A percentile compares a stretch with the other conserved stretches of the same genome.
Conservation (phyloP, 495 filamentous ascomycete genomes). For the Friedmanniomyces simplex region DNA sequence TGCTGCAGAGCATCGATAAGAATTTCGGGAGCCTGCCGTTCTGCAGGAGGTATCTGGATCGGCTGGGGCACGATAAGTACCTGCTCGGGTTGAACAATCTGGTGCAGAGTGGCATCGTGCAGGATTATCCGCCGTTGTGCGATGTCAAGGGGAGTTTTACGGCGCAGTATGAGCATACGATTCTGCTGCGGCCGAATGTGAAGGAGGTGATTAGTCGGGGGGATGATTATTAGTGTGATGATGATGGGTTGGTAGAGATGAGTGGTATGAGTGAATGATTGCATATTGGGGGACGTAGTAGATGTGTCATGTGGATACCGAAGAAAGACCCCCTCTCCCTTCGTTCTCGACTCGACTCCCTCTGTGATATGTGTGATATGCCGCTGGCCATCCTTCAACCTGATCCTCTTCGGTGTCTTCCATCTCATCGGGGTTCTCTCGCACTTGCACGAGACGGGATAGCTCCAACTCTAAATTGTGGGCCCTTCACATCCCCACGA, state of each 20-base stretch:
- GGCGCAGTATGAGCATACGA: conserved; percentile 90
- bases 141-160: conserved; percentile 95
- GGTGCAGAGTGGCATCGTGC: conserved; percentile 71
- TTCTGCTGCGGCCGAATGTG: conserved; percentile 72
- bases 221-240: conserved; percentile 58
- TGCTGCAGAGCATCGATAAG: conserved; percentile 51
- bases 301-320: too few relatives aligned
- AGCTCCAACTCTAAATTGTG: too few relatives aligned
- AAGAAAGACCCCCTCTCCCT: too few relatives aligned
- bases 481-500: too few relatives aligned
- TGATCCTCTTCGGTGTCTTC: too few relatives aligned
- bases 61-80: conserved; percentile 52
- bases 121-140: conserved; percentile 77
- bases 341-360: too few relatives aligned
- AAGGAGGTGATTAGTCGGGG: conserved; percentile 92
- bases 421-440: too few relatives aligned
- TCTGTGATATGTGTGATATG: too few relatives aligned
- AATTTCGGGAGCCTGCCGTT: conserved; percentile 57
- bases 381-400: too few relatives aligned
- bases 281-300: too few relatives aligned
- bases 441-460: too few relatives aligned
- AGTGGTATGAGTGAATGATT: not conserved
- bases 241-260: not conserved
- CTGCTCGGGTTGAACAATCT: conserved; percentile 70
- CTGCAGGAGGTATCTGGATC: conserved; percentile 52